A percentile compares a stretch with the other conserved stretches of the same genome.
Conservation (phyloP, 177 flowering plant genomes). For the Vitis hybrid region DNA sequence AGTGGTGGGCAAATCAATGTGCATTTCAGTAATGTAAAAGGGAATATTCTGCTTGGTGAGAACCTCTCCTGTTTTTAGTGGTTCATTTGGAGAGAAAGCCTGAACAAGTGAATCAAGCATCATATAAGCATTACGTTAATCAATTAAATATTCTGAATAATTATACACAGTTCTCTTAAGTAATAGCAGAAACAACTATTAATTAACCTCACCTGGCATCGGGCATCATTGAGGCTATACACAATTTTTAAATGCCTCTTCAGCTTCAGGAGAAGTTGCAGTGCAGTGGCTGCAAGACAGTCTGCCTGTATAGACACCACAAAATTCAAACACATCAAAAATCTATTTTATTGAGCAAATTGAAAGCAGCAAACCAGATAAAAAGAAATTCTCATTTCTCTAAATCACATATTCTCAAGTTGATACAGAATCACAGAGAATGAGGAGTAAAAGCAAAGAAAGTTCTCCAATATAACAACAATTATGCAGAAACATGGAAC, state of each 20-base stretch:
- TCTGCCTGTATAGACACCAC: conserved; percentile 50
- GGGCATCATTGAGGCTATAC: conserved; percentile 73
- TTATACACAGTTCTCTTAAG: background rate
- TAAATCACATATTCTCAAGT: background rate
- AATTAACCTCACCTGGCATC: conserved; percentile 71
- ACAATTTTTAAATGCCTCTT: conserved; percentile 88
- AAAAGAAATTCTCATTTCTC: background rate
- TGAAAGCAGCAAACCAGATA: background rate
- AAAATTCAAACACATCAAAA: background rate
- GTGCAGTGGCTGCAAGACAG: conserved; percentile 70
- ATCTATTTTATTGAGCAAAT: background rate
- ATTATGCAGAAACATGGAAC: no score
- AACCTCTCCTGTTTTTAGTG: conserved; percentile 71
- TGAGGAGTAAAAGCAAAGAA: no score
- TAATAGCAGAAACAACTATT: background rate
- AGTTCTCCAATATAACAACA: no score
- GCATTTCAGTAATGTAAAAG: conserved; percentile 52
- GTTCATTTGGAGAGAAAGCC: conserved; percentile 86
- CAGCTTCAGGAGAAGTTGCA: conserved; percentile 85
- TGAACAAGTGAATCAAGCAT: conserved; percentile 21
- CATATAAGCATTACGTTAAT: background rate
- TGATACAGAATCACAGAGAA: conserved; percentile 1
- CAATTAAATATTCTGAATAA: background rate
- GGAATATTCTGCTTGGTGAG: conserved; percentile 76
- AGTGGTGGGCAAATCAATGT: conserved; percentile 47